A percentile compares a stretch with the other conserved stretches of the same genome.
Evolutionary conservation across 768 basidiomycete genomes (phyloP).

Genomic region (Mrakia frigida): DNA sequence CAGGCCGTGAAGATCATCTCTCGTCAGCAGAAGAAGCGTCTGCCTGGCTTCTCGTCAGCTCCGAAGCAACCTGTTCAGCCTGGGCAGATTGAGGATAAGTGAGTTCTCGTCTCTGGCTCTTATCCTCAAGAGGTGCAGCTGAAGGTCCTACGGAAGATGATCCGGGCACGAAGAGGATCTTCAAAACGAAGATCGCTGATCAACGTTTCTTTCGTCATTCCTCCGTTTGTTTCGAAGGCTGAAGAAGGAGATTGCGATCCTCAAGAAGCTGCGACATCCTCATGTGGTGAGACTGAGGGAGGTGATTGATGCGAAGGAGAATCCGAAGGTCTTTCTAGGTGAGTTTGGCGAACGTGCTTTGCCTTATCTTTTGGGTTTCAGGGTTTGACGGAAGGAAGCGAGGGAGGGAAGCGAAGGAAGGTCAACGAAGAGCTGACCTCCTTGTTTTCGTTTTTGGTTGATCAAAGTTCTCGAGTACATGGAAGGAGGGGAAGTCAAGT

Average conservation of each 20-base stretch:
- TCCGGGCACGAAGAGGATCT: too few relatives aligned
- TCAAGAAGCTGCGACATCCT: constrained; percentile 91
- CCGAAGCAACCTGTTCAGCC: constrained; percentile 4
- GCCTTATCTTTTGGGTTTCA: constrained; percentile 17
- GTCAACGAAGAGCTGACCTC: background rate
- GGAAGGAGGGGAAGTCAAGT: constrained; percentile 88
- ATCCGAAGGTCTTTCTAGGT: constrained; percentile 91
- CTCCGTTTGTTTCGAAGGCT: constrained; percentile 54
- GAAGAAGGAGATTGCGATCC: constrained; percentile 90
- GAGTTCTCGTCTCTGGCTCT: background rate
- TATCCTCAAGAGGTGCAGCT: background rate
- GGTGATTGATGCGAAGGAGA: constrained; percentile 87
- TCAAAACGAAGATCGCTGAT: background rate
- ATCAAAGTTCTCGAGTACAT: constrained; percentile 88
- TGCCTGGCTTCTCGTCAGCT: constrained; percentile 50
- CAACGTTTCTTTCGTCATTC: background rate
- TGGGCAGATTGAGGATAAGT: constrained; percentile 25
- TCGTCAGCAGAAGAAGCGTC: constrained; percentile 58
- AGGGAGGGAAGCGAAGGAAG: background rate
- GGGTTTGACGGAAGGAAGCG: too few relatives aligned
- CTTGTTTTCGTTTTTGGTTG: background rate
- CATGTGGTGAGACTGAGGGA: constrained; percentile 85
- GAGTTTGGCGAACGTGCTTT: constrained; percentile 45
- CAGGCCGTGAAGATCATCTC: constrained; percentile 48
- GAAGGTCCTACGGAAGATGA: too few relatives aligned